Conservation (phyloP, 306 rosid genomes). For the Sechiopsis laciniata region DNA sequence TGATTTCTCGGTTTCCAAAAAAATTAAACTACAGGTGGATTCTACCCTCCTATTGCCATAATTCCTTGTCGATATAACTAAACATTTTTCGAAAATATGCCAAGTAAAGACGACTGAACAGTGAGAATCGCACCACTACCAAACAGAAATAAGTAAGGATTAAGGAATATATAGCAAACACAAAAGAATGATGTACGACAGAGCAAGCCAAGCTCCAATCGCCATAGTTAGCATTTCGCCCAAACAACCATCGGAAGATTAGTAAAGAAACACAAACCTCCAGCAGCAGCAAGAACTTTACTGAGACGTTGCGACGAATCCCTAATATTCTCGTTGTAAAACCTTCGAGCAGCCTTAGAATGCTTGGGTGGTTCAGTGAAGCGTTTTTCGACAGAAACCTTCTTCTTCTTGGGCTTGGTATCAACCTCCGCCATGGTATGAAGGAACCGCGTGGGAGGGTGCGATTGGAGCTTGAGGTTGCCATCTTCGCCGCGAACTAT, state of each 20-base stretch:
- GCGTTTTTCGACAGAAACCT: slow-evolving; percentile 26
- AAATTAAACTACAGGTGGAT: no score
- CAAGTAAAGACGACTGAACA: no score
- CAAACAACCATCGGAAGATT: neutral
- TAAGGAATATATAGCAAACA: neutral
- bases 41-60: no score
- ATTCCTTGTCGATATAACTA: no score
- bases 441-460: slow-evolving; percentile 51
- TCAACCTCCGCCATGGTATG: slow-evolving; percentile 45
- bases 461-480: slow-evolving; percentile 54
- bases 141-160: no score
- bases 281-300: slow-evolving; percentile 91
- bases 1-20: no score
- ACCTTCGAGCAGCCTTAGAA: slow-evolving; percentile 81
- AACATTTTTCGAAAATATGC: no score
- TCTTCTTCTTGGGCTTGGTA: slow-evolving; percentile 35
- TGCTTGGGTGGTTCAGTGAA: slow-evolving; percentile 49
- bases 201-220: neutral
- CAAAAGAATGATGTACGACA: no score
- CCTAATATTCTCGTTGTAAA: slow-evolving; percentile 62
- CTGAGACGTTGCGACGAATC: slow-evolving; percentile 64
- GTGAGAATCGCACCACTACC: no score
- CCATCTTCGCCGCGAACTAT: slow-evolving; percentile 84
- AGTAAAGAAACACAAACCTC: slow-evolving; percentile 42
- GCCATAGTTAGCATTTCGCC: neutral